These are phyloP conservation scores for Penicillium atrosanguineum DNA, from an alignment of 495 filamentous ascomycete genomes.

Conservation along the genomic window DNA sequence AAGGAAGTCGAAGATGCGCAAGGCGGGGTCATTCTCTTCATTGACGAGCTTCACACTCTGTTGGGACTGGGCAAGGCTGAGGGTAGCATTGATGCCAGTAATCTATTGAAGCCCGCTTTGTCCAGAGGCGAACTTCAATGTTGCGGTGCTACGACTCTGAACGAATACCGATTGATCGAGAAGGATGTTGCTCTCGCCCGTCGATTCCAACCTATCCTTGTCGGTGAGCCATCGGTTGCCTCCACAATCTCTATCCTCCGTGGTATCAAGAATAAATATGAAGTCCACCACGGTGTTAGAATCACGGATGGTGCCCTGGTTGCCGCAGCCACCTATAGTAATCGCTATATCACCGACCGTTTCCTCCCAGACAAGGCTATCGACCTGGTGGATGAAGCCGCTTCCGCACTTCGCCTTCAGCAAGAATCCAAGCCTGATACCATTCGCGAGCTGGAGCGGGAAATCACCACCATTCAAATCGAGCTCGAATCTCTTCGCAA, in stretches of 20 bases:
- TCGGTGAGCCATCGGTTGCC: slow-evolving; percentile 83
- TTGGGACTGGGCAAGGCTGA: slow-evolving; percentile 93
- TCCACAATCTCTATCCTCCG: slow-evolving; percentile 95
- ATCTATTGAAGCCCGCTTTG: slow-evolving; percentile 91
- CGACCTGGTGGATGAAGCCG: slow-evolving; percentile 93
- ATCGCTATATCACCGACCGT: slow-evolving; percentile 94
- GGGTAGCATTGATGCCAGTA: slow-evolving; percentile 94
- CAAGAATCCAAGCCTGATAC: slow-evolving; percentile 96
- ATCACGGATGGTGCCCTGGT: slow-evolving; percentile 93
- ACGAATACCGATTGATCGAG: slow-evolving; percentile 89
- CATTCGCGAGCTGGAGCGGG: slow-evolving; percentile 84
- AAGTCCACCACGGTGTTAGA: slow-evolving; percentile 88
- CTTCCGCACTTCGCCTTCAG: slow-evolving; percentile 83
- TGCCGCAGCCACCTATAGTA: slow-evolving; percentile 85
- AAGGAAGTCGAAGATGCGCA: slow-evolving; percentile 88
- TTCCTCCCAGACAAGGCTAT: slow-evolving; percentile 97
- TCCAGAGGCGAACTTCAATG: slow-evolving; percentile 91
- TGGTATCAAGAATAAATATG: slow-evolving; percentile 95
- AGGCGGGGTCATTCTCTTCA: slow-evolving; percentile 87
- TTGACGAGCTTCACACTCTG: slow-evolving; percentile 91
- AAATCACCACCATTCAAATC: slow-evolving; percentile 96
- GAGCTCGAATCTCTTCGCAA: slow-evolving; percentile 94
- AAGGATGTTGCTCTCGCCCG: slow-evolving; percentile 93
- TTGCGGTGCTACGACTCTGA: slow-evolving; percentile 89
- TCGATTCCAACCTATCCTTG: slow-evolving; percentile 88